These are phyloP conservation scores for Xylaria sp. DNA, from an alignment of 2,329 filamentous ascomycete genomes.

Conservation along the genomic window DNA sequence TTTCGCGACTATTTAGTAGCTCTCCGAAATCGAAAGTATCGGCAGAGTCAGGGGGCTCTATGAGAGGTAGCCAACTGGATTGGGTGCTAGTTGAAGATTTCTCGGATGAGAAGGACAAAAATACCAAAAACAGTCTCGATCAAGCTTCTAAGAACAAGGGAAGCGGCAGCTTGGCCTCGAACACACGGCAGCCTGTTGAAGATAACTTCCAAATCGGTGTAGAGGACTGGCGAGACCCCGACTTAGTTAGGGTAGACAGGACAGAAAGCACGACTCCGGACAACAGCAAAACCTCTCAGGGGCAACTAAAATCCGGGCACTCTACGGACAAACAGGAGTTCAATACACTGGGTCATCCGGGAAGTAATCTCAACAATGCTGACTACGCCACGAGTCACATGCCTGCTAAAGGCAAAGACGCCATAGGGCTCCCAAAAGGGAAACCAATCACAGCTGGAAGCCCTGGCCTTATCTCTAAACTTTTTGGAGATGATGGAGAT, in stretches of 20 bases:
- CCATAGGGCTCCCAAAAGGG: slow-evolving; percentile 45
- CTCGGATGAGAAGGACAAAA: slow-evolving; percentile 63
- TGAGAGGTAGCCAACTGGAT: slow-evolving; percentile 75
- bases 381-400: slow-evolving; percentile 66
- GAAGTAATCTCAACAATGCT: slow-evolving; percentile 76
- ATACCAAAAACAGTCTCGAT: slow-evolving; percentile 55
- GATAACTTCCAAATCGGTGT: slow-evolving; percentile 84
- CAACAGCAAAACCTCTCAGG: slow-evolving; percentile 46
- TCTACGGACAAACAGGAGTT: slow-evolving; percentile 37
- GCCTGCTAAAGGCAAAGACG: slow-evolving; percentile 47
- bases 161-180: slow-evolving; percentile 39
- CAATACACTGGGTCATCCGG: slow-evolving; percentile 67
- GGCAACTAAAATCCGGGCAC: slow-evolving; percentile 35
- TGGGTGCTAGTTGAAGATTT: slow-evolving; percentile 77
- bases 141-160: slow-evolving; percentile 50
- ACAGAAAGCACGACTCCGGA: slow-evolving; percentile 33
- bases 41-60: slow-evolving; percentile 71
- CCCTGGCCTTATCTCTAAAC: slow-evolving; percentile 58
- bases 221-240: slow-evolving; percentile 86
- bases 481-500: slow-evolving; percentile 59
- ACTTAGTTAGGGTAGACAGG: slow-evolving; percentile 63
- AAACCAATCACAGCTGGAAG: slow-evolving; percentile 39
- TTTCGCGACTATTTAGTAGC: slow-evolving; percentile 56
- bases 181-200: slow-evolving; percentile 43
- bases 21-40: slow-evolving; percentile 47